These are phyloP conservation scores for Olyra latifolia DNA, from an alignment of 176 grass and related monocot species.

Conservation along the genomic window DNA sequence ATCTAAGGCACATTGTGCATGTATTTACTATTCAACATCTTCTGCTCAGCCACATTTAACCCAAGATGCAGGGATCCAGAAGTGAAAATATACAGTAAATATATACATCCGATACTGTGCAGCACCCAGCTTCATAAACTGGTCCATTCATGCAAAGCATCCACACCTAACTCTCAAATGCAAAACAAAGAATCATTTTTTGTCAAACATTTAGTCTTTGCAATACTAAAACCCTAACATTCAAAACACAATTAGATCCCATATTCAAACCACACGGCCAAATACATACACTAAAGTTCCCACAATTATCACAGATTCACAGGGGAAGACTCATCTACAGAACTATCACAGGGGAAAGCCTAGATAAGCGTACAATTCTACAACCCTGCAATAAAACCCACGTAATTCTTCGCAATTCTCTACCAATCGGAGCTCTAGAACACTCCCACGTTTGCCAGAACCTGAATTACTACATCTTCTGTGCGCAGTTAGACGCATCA, in stretches of 20 bases:
- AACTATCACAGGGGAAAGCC: neutral
- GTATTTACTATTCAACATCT: conserved; percentile 2
- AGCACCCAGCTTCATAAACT: conserved; percentile 1
- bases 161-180: neutral
- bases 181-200: neutral
- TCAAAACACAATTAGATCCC: conserved; percentile 11
- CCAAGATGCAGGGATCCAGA: conserved; percentile 10
- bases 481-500: neutral
- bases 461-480: neutral
- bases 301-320: neutral
- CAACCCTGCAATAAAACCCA: conserved; percentile 4
- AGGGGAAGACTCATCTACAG: neutral
- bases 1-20: neutral
- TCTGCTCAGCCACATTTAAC: neutral
- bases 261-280: neutral
- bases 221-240: conserved; percentile 23
- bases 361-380: neutral
- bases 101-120: neutral
- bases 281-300: neutral
- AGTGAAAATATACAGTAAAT: neutral
- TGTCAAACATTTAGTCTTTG: neutral
- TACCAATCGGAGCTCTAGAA: neutral
- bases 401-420: conserved; percentile 2
- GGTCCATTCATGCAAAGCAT: neutral
- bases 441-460: neutral